A percentile compares a stretch with the other conserved stretches of the same genome.
Conservation (phyloP, 768 basidiomycete genomes). For the Fistulinella prunicolor region DNA sequence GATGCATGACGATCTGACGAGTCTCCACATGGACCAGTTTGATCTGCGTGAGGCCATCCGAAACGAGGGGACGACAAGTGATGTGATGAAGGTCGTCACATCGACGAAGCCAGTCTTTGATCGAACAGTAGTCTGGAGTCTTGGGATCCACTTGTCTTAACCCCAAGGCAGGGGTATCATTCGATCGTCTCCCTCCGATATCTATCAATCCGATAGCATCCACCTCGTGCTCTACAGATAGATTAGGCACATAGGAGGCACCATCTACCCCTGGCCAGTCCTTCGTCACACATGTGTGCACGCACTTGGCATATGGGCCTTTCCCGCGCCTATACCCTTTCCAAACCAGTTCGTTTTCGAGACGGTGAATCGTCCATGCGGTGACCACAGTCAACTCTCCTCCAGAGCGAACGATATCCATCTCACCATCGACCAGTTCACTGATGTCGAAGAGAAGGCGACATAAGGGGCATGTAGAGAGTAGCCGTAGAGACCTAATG, state of each 20-base stretch:
- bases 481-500: constrained; percentile 2
- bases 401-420: not conserved
- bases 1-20: constrained; percentile 9
- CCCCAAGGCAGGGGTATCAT: not conserved
- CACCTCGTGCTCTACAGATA: not conserved
- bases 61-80: constrained; percentile 5
- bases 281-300: constrained; percentile 1
- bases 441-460: constrained; percentile 13
- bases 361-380: constrained; percentile 1
- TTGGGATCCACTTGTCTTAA: constrained; percentile 2
- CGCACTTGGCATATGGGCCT: constrained; percentile 8
- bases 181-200: too few species aligned
- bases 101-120: constrained; percentile 8
- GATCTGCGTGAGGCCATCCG: constrained; percentile 5
- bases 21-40: constrained; percentile 9
- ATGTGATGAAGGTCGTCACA: constrained; percentile 9
- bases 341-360: not conserved
- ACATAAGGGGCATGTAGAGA: constrained; percentile 11
- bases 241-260: not conserved
- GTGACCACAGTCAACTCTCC: not conserved
- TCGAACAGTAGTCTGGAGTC: not conserved
- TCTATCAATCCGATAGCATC: constrained; percentile 10
- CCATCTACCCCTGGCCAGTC: not conserved
- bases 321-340: not conserved
- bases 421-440: not conserved